Evolutionary conservation across 2,329 filamentous ascomycete species (phyloP).

Genomic region (Penicillium thymicola): DNA sequence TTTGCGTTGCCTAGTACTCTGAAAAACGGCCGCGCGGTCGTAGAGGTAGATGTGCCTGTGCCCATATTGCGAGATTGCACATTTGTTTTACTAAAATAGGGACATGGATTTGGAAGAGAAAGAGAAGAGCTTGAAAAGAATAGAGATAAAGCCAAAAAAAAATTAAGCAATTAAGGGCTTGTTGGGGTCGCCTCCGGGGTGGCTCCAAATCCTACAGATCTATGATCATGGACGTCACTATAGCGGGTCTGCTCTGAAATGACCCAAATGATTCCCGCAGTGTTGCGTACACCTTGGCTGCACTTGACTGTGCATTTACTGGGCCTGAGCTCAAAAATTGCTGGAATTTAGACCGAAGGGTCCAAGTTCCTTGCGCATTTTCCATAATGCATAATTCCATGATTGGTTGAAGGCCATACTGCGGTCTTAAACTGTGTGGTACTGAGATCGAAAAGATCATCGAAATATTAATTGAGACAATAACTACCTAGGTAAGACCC

Average conservation of each 20-base stretch:
- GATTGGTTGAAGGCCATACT: background rate
- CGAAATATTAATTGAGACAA: no score
- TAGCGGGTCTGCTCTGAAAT: conserved; percentile 1
- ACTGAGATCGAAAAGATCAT: no score
- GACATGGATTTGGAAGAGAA: background rate
- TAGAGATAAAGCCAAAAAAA: background rate
- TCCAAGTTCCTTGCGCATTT: background rate
- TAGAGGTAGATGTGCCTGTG: background rate
- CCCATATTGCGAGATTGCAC: background rate
- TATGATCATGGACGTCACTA: conserved; percentile 5
- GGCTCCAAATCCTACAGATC: background rate
- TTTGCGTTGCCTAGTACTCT: background rate
- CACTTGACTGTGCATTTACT: background rate
- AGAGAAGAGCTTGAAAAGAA: background rate
- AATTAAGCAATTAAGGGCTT: background rate
- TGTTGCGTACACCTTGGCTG: background rate
- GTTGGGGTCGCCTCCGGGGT: background rate
- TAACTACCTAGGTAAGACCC: no score
- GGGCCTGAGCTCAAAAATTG: background rate
- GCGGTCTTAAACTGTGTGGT: background rate
- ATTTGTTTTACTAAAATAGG: background rate
- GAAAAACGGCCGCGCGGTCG: background rate
- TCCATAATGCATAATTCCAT: background rate
- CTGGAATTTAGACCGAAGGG: background rate
- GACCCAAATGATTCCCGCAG: background rate